phyloP scores from a whole-genome alignment of 2,329 filamentous ascomycete species.

The Pseudocercospora crystallina region DNA sequence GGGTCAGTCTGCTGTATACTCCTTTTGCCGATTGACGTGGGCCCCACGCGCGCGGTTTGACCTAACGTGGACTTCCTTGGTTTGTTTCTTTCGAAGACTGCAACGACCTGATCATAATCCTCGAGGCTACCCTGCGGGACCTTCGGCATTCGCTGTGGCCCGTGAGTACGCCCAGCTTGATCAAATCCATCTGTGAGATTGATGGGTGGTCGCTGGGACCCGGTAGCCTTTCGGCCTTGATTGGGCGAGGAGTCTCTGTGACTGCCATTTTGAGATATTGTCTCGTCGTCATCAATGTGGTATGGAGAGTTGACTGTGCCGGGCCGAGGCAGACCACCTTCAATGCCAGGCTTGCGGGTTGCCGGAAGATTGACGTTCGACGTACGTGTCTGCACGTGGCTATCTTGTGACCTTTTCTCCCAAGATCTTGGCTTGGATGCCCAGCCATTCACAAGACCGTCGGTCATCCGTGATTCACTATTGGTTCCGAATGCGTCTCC shows the following conservation, averaged over 20 bases:
- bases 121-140: background rate
- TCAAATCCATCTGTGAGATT: background rate
- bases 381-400: background rate
- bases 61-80: background rate
- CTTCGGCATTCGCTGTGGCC: background rate
- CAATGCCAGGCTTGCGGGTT: too few relatives aligned
- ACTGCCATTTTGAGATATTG: background rate
- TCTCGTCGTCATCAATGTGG: background rate
- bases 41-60: background rate
- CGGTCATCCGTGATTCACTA: background rate
- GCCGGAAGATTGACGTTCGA: background rate
- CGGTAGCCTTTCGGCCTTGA: background rate
- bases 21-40: background rate
- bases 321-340: background rate
- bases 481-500: conserved; percentile 7
- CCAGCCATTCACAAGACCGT: background rate
- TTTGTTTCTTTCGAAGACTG: background rate
- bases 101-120: background rate
- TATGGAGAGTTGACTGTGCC: background rate
- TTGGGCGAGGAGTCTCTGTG: background rate
- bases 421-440: background rate
- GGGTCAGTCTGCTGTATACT: background rate
- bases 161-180: background rate
- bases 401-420: too few relatives aligned
- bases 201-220: background rate